These are phyloP conservation scores for Psilocybe sp. DNA, from an alignment of 768 basidiomycete genomes.

Conservation along the genomic window DNA sequence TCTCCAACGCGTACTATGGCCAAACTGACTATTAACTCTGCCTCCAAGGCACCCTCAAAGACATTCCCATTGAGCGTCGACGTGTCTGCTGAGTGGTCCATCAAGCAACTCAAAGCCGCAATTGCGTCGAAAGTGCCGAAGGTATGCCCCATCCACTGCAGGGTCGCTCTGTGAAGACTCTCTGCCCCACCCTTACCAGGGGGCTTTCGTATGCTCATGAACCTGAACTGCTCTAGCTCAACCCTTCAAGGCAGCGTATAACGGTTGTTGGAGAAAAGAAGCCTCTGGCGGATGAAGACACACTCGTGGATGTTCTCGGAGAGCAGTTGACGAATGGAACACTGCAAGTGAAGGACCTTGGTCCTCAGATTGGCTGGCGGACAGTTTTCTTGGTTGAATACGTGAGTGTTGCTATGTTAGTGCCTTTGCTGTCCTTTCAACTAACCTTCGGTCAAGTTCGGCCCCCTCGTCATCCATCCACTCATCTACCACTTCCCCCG, in stretches of 20 bases:
- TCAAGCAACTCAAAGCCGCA: too few species aligned
- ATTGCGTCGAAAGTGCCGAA: too few species aligned
- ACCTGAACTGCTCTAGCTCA: slow-evolving; percentile 47
- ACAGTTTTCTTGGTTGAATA: slow-evolving; percentile 95
- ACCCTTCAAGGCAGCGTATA: slow-evolving; percentile 70
- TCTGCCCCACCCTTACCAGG: neutral
- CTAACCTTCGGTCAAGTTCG: slow-evolving; percentile 47
- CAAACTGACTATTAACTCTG: too few species aligned
- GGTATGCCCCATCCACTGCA: neutral
- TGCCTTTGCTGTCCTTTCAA: neutral
- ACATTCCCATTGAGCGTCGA: too few species aligned
- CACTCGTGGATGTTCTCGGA: slow-evolving; percentile 47
- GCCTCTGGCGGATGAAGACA: slow-evolving; percentile 59
- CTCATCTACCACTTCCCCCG: slow-evolving; percentile 71
- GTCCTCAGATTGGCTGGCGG: slow-evolving; percentile 85
- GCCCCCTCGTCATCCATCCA: slow-evolving; percentile 89
- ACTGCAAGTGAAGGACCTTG: slow-evolving; percentile 83
- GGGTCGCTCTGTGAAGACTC: neutral
- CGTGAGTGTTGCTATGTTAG: slow-evolving; percentile 44
- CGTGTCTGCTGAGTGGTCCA: too few species aligned
- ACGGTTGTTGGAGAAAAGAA: slow-evolving; percentile 60
- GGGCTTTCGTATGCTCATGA: too few species aligned
- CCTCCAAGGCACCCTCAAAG: too few species aligned
- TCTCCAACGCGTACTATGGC: too few species aligned
- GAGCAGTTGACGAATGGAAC: slow-evolving; percentile 60